Conservation (phyloP, 2,329 filamentous ascomycete genomes). For the Teratosphaeria pseudoeucalypti region DNA sequence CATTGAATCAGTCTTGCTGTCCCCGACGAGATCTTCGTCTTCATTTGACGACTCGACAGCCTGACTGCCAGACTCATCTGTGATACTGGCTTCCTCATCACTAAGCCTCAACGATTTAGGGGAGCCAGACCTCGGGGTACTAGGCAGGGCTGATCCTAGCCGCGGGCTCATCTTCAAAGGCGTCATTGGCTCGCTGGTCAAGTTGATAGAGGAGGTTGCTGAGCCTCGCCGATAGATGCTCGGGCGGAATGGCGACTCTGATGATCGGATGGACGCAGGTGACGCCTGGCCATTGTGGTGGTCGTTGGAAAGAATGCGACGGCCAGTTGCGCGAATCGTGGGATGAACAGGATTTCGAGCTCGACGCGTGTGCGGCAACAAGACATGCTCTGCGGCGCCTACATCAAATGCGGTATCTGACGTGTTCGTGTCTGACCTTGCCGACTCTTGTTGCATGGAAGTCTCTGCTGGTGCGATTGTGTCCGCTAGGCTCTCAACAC, state of each 20-base stretch:
- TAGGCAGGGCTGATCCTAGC: slow-evolving; percentile 41
- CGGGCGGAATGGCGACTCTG: slow-evolving; percentile 15
- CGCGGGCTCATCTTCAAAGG: slow-evolving; percentile 39
- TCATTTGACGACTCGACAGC: slow-evolving; percentile 45
- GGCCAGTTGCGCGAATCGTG: slow-evolving; percentile 22
- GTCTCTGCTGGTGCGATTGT: slow-evolving; percentile 35
- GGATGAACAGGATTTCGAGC: slow-evolving; percentile 27
- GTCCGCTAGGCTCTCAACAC: slow-evolving; percentile 48
- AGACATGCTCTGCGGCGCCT: slow-evolving; percentile 7
- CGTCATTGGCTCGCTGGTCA: slow-evolving; percentile 33
- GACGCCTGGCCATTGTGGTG: slow-evolving; percentile 9
- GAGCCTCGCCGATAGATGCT: slow-evolving; percentile 17
- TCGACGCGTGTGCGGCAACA: slow-evolving; percentile 16
- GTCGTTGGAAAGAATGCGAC: slow-evolving; percentile 26
- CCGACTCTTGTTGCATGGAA: slow-evolving; percentile 15
- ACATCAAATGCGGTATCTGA: slow-evolving; percentile 11
- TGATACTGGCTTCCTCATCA: slow-evolving; percentile 44
- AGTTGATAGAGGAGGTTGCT: slow-evolving; percentile 17
- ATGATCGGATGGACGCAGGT: slow-evolving; percentile 13
- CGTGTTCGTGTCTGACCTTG: slow-evolving; percentile 16
- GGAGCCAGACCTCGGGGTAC: slow-evolving; percentile 50
- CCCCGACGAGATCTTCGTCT: slow-evolving; percentile 31
- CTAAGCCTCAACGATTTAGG: slow-evolving; percentile 48
- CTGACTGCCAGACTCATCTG: slow-evolving; percentile 47
- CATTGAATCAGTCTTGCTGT: slow-evolving; percentile 26